phyloP scores from a whole-genome alignment of 1,284 basidiomycete species.

The Xanthoconium separans region DNA sequence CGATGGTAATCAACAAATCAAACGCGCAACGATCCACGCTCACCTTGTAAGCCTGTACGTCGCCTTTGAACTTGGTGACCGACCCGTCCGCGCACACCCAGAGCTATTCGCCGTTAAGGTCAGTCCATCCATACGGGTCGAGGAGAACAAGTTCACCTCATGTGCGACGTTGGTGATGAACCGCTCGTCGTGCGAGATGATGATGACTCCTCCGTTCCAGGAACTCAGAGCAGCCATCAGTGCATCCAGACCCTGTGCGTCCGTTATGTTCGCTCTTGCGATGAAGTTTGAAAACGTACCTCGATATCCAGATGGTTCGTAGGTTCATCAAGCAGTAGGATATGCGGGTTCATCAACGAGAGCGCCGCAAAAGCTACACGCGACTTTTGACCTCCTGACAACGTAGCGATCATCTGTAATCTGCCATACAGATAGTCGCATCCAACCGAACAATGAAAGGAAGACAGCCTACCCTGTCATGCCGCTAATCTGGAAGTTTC shows the following conservation, averaged over 20 bases:
- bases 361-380: slow-evolving; percentile 95
- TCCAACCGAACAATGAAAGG: neutral
- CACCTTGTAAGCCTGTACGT: slow-evolving; percentile 92
- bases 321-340: slow-evolving; percentile 91
- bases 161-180: slow-evolving; percentile 85
- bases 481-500: slow-evolving; percentile 98
- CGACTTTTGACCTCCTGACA: slow-evolving; percentile 97
- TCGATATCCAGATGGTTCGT: slow-evolving; percentile 98
- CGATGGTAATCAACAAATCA: slow-evolving; percentile 1
- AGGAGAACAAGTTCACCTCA: slow-evolving; percentile 48
- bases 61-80: slow-evolving; percentile 84
- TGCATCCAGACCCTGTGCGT: slow-evolving; percentile 83
- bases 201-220: slow-evolving; percentile 97
- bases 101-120: slow-evolving; percentile 44
- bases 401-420: slow-evolving; percentile 75
- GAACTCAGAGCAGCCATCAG: slow-evolving; percentile 83
- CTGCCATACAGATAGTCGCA: slow-evolving; percentile 35
- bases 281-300: slow-evolving; percentile 36
- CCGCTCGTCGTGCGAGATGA: slow-evolving; percentile 92
- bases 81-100: slow-evolving; percentile 91
- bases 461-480: slow-evolving; percentile 70
- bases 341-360: slow-evolving; percentile 84
- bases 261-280: neutral
- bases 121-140: neutral
- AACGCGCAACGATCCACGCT: slow-evolving; percentile 21